Conservation (phyloP, 2,329 filamentous ascomycete genomes). For the Penicillium vulpinum region DNA sequence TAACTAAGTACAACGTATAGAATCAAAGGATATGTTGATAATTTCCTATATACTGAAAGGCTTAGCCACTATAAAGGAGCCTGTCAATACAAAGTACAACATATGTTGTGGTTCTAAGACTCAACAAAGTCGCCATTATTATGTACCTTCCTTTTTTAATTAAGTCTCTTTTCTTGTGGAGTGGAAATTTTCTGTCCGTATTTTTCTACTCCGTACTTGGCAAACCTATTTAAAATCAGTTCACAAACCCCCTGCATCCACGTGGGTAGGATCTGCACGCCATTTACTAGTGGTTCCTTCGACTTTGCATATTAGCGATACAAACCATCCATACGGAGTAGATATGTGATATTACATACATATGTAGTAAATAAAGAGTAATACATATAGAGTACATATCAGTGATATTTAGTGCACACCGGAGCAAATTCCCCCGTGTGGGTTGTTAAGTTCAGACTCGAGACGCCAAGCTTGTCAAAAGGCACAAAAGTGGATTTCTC, state of each 20-base stretch:
- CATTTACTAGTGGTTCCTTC: not conserved
- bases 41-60: not conserved
- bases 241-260: not conserved
- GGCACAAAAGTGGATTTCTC: too few species aligned
- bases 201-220: not conserved
- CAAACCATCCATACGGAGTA: too few species aligned
- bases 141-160: not conserved
- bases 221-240: not conserved
- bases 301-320: too few species aligned
- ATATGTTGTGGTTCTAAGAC: too few species aligned
- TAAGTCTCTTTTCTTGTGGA: not conserved
- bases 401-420: not conserved
- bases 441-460: not conserved
- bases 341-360: too few species aligned
- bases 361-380: too few species aligned
- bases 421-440: not conserved
- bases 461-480: not conserved
- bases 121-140: too few species aligned
- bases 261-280: not conserved
- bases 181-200: not conserved
- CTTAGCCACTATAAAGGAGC: not conserved
- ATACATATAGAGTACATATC: too few species aligned
- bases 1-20: conserved; percentile 23
- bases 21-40: not conserved
- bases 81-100: too few species aligned